Evolutionary conservation across 352 stramenopile genomes (phyloP), one percentile per base, ranked within the genome.

Genomic region (Phytophthora uliginosa): DNA sequence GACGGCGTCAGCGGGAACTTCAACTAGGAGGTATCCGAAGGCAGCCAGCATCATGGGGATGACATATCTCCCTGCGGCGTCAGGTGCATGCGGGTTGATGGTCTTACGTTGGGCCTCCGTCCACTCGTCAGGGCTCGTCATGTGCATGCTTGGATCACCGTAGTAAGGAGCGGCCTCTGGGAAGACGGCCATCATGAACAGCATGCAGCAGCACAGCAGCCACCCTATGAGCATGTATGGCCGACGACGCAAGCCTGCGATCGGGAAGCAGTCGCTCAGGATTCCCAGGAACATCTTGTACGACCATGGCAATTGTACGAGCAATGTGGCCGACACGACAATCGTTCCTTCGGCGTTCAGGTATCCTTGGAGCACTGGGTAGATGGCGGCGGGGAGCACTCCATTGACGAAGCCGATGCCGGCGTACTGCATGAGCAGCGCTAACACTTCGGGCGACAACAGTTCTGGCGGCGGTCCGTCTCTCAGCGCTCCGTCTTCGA

Each of bases 211-310:
- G 45, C 77, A 82, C 15, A 90, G 69, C 9, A 71, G 31, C 82
- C 82, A 90, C 10, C 82, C 82, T 12, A 88, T 51, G 4, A 88
- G 59, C 71, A 88, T 86, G 67, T 90, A 90, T 6, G 80, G 82
- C 26, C 80, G 79, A 24, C 82, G 76, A 48, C 82, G 76, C n/a
- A 84, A 85, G 20, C 80, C 78, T 20, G 77, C 57, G 31, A 90
- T 86, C n/a, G 82, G 82, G 20, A 86, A 74, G 64, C 76, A 86
- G 70, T 90, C 82, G 47, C 77, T 84, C 15, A 90, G 38, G 17
- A 88, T 60, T 51, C 77, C 82, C 28, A 88, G 86, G 54, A 90
- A 76, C 50, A 84, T 81, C 53, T 90, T 90, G 70, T 84, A 83
- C 24, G 69, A 84, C 73, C 79, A 90, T 12, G 80, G 81, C 24